Base-by-base conservation (phyloP, 768 basidiomycete species). In the Amanita subjunquillea region DNA sequence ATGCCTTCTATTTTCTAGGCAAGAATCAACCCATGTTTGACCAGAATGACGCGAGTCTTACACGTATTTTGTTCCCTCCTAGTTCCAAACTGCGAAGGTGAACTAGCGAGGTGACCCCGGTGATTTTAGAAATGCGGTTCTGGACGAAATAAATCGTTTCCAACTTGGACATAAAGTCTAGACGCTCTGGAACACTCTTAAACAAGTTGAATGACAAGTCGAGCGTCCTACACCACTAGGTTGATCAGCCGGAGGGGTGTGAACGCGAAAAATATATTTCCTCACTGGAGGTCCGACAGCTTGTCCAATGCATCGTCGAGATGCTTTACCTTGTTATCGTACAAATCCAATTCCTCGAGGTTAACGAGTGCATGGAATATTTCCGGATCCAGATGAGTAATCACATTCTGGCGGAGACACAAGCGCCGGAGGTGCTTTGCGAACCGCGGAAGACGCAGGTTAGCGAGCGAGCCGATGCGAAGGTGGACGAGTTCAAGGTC, bases 121-220 rank as follows among this genome's bases (percentile, higher is more conserved):
- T 74, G 53, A 99, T 91, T 56, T 77, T 79, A 13, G 80, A 79
- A 61, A 98, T 95, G 67, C 86, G 87, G 69, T 99, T 97, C 68
- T 99, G 96, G 4, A 99, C 91, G 60, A 99, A 91, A 69, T 94
- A 99, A 25, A 94, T 73, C 0, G 87, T 90, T 36, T 76, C 70
- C 30, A 99, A 73, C 3, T 79, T 75, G 3, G 67, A 70, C 2
- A 95, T 74, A 50, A 72, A 64, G 8, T 73, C 65, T 10, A 93
- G 65, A 6, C 74, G 69, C 40, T 85, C 81, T 1, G 90, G 86
- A 38, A 93, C 71, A 23, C 73, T 66, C 54, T 82, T 79, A 52
- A 97, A 68, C 25, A 95, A 75, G 70, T 99, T 99, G 77, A 96
- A 99, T 1, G 95, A 98, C 43, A 98, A 72, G 70, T 98, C 96